phyloP scores from a whole-genome alignment of 768 basidiomycete species.

The Coprinellus micaceus region DNA sequence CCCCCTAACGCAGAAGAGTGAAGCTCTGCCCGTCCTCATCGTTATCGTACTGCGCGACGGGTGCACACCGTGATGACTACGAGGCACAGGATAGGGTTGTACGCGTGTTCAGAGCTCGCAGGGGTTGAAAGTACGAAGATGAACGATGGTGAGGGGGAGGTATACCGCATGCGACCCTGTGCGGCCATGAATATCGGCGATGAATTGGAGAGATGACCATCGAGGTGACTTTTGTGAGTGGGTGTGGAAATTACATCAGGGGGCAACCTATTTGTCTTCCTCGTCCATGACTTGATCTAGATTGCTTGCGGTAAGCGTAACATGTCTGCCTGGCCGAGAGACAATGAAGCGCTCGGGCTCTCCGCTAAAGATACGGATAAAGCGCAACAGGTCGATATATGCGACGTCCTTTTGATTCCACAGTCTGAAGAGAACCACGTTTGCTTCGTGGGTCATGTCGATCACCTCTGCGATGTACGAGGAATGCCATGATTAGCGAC shows the following conservation, averaged over 20 bases:
- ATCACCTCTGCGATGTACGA: conserved; percentile 57
- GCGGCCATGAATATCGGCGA: background rate
- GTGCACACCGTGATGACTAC: too few relatives aligned
- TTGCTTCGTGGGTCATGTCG: conserved; percentile 72
- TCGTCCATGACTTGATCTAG: conserved; percentile 6
- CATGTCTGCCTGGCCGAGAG: conserved; percentile 60
- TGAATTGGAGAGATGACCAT: too few relatives aligned
- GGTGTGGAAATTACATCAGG: background rate
- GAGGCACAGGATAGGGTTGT: too few relatives aligned
- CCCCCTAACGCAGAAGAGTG: too few relatives aligned
- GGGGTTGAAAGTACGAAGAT: too few relatives aligned
- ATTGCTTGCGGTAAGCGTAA: conserved; percentile 22
- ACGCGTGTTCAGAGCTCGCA: too few relatives aligned
- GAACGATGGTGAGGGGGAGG: too few relatives aligned
- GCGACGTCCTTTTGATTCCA: conserved; percentile 80
- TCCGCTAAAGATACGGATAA: conserved; percentile 67
- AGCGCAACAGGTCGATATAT: conserved; percentile 68
- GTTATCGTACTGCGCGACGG: too few relatives aligned
- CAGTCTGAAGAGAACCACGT: conserved; percentile 63
- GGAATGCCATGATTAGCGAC: conserved; percentile 7
- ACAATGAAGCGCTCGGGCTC: conserved; percentile 45
- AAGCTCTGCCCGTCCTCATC: too few relatives aligned
- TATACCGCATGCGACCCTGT: too few relatives aligned
- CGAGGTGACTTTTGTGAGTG: too few relatives aligned
- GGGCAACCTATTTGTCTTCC: conserved; percentile 6